Percentiles rank a stretch among this genome's conserved stretches.
These are phyloP conservation scores for Tolypocladium album DNA, from an alignment of 2,329 filamentous ascomycete species.

Conservation along the genomic window DNA sequence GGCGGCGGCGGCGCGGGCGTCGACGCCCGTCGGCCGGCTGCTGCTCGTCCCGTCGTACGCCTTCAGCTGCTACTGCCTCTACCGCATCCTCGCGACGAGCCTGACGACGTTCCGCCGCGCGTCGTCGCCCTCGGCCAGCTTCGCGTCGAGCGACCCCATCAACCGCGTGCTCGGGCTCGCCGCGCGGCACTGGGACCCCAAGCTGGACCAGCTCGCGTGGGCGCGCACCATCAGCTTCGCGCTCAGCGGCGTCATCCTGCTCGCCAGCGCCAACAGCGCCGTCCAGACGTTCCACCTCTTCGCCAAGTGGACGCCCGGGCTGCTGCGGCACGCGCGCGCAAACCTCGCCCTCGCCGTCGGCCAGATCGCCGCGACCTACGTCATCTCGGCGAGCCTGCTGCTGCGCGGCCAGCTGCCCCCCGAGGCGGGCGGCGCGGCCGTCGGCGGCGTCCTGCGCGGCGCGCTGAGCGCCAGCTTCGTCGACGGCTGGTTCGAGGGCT, in stretches of 20 bases:
- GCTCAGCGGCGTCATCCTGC: conserved; percentile 71
- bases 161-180: conserved; percentile 72
- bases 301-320: conserved; percentile 58
- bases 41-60: conserved; percentile 51
- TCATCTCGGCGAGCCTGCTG: conserved; percentile 69
- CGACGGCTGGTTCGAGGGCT: conserved; percentile 69
- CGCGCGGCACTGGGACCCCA: conserved; percentile 74
- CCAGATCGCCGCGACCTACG: conserved; percentile 76
- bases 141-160: conserved; percentile 68
- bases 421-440: conserved; percentile 67
- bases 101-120: conserved; percentile 55
- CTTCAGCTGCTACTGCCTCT: conserved; percentile 76
- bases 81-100: conserved; percentile 65
- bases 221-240: conserved; percentile 77
- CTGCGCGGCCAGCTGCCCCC: conserved; percentile 67
- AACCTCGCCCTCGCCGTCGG: conserved; percentile 71
- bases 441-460: conserved; percentile 66
- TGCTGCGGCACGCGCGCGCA: conserved; percentile 65
- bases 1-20: conserved; percentile 53
- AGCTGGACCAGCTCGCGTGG: conserved; percentile 74
- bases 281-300: conserved; percentile 81
- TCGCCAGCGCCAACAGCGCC: conserved; percentile 70
- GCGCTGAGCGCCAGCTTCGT: conserved; percentile 8
- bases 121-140: conserved; percentile 29
- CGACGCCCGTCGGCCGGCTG: conserved; percentile 55